Base-by-base conservation (phyloP, 1,284 basidiomycete genomes). In the Vanrija sp. region DNA sequence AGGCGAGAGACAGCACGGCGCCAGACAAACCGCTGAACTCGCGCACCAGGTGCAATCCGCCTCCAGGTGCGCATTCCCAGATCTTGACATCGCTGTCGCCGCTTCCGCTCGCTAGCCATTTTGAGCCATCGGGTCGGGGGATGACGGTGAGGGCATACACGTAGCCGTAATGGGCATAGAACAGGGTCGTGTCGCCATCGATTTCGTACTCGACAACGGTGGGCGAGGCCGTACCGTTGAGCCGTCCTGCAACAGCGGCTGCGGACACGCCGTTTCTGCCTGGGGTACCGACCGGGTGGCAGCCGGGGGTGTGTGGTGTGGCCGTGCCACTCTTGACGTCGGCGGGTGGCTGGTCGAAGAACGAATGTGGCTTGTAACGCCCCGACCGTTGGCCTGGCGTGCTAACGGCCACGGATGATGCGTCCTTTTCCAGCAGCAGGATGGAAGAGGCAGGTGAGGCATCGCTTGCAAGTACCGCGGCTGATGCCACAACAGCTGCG, bases 151-250 rank as follows among this genome's bases (percentile, higher is more conserved):
- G 86, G 63, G 88, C 91, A 71, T 97, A 97, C 15, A 97, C 83
- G 71, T 98, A 98, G 10, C 94, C 94, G 73, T 86, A 92, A 73
- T 98, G 94, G 1, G 93, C 94, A 3, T 89, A 88, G 63, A 89
- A 86, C 34, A 91, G 80, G 18, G 90, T 86, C 63, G 88, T 87
- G 51, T 79, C 79, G 12, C 83, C 78, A 5, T 85, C 82, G 25
- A 93, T 84, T 54, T 82, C 79, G 18, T 78, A 56, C 46, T 76
- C 72, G 21, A 60, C 57, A 5, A 67, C 71, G 39, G 25, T 54
- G 52, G 38, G 55, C 54, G 18, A 64, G 43, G 44, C 15, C 3
- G 34, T 19, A 16, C 38, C 45, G 26, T 21, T 16, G 15, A 55
- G 15, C 7, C 48, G 42, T 16, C 48, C 42, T 6, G 46, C 51